These are phyloP conservation scores for Chlamydomonas schloesseri DNA, from an alignment of 139 green algal species.

Conservation along the genomic window DNA sequence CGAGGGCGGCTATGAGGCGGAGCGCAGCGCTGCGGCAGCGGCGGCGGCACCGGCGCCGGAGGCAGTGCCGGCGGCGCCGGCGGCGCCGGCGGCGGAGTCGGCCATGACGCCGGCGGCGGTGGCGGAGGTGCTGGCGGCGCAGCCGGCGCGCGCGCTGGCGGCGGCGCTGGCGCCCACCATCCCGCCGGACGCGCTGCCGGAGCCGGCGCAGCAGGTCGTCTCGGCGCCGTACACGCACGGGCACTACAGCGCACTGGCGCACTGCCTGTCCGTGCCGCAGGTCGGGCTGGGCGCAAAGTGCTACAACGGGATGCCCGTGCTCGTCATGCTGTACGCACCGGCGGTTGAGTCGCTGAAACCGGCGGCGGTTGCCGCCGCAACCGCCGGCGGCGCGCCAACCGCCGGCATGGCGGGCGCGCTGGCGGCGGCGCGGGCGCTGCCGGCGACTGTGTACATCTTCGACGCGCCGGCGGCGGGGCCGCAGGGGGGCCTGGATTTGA, in stretches of 20 bases:
- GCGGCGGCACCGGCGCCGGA: too few relatives aligned
- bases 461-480: slow-evolving; percentile 2
- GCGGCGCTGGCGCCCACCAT: slow-evolving; percentile 24
- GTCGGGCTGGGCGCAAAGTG: slow-evolving; percentile 23
- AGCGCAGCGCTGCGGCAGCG: background rate
- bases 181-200: slow-evolving; percentile 27
- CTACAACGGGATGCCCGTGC: background rate
- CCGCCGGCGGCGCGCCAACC: too few relatives aligned
- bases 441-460: slow-evolving; percentile 22
- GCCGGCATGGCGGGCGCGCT: background rate
- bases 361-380: background rate
- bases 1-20: background rate
- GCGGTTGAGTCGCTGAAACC: slow-evolving; percentile 25
- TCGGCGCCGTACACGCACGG: background rate
- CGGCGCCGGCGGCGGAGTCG: background rate
- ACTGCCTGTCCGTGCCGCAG: slow-evolving; percentile 19
- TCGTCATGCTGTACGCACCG: slow-evolving; percentile 19
- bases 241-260: slow-evolving; percentile 20
- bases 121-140: background rate
- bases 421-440: background rate
- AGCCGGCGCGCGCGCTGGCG: slow-evolving; percentile 23
- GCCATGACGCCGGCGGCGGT: background rate
- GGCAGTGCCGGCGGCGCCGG: background rate
- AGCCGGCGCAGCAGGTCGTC: slow-evolving; percentile 2
- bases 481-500: background rate